Conservation (phyloP, 139 green algal genomes). For the Tetradesmus obliquus region DNA sequence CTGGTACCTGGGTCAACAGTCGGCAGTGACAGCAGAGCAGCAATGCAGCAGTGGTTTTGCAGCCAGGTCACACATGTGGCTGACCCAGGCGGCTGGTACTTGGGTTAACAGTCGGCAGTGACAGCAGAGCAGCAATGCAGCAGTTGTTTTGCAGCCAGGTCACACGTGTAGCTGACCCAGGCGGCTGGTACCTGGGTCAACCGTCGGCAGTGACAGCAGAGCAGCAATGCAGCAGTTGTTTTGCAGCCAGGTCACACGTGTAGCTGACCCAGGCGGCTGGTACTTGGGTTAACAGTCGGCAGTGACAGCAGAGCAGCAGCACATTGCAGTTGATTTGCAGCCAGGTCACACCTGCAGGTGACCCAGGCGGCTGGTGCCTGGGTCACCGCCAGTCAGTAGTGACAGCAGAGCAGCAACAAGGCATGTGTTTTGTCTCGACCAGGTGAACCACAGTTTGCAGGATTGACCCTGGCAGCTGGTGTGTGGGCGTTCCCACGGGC, state of each 20-base stretch:
- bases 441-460: no score
- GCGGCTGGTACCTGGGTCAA: conserved; percentile 14
- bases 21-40: background rate
- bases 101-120: background rate
- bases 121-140: background rate
- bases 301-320: background rate
- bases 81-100: conserved; percentile 14
- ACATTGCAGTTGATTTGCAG: no score
- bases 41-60: no score
- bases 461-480: no score
- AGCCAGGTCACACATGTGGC: background rate
- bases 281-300: background rate
- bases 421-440: background rate
- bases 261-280: background rate
- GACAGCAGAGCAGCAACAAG: background rate
- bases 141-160: background rate
- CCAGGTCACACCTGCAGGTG: background rate
- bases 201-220: background rate
- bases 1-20: conserved; percentile 11
- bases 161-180: background rate
- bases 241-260: background rate
- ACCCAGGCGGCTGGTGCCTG: background rate
- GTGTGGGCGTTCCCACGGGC: no score
- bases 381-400: background rate
- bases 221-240: no score